Conservation (phyloP, 371 early-diverging fungal species). For the Apophysomyces variabilis region DNA sequence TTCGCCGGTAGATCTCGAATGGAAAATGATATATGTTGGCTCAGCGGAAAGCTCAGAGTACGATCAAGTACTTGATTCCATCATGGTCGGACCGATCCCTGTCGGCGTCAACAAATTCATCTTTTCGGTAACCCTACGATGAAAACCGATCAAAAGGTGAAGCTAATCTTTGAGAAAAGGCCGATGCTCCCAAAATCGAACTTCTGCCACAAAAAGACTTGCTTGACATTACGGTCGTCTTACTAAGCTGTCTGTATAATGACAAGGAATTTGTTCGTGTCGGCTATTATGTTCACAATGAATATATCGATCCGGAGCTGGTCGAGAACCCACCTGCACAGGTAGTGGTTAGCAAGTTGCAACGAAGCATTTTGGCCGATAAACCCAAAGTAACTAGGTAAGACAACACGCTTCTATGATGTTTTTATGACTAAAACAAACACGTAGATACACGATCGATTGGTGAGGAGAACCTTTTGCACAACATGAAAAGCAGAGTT, state of each 20-base stretch:
- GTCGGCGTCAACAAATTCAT: conserved; percentile 95
- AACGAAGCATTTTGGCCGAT: conserved; percentile 87
- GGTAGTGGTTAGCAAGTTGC: conserved; percentile 71
- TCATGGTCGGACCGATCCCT: conserved; percentile 97
- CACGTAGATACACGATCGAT: conserved; percentile 46
- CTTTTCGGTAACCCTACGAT: conserved; percentile 68
- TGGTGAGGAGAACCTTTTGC: conserved; percentile 28
- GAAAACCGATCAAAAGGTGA: background rate
- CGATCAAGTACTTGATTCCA: conserved; percentile 94
- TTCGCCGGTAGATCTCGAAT: conserved; percentile 84
- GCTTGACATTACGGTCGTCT: conserved; percentile 88
- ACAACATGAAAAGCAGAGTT: background rate
- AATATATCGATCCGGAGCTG: conserved; percentile 72
- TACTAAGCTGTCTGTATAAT: conserved; percentile 88
- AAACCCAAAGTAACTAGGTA: conserved; percentile 93
- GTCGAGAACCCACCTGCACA: conserved; percentile 48
- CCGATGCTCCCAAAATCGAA: conserved; percentile 72
- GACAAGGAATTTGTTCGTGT: conserved; percentile 93
- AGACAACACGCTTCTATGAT: background rate
- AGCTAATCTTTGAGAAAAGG: conserved; percentile 39
- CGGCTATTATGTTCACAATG: conserved; percentile 96
- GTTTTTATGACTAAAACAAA: background rate
- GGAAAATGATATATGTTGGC: conserved; percentile 95
- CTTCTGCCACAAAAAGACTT: conserved; percentile 80
- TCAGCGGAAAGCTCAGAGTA: conserved; percentile 80